These are phyloP conservation scores for Talaromyces sp. DNA, from an alignment of 2,329 filamentous ascomycete genomes.

Conservation along the genomic window DNA sequence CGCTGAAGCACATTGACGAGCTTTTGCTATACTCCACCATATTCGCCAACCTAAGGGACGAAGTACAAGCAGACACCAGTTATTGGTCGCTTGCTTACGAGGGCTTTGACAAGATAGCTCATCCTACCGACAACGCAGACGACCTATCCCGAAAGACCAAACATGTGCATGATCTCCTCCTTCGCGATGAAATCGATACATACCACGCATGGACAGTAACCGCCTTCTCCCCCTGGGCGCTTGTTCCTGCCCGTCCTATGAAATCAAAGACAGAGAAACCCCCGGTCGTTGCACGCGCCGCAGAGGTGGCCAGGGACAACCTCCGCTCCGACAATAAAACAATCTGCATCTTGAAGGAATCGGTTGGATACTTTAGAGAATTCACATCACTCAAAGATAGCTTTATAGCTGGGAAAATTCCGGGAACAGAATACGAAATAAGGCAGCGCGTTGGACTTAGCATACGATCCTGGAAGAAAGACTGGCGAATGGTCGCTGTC, in stretches of 20 bases:
- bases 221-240: slow-evolving; percentile 68
- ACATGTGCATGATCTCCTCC: slow-evolving; percentile 43
- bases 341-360: slow-evolving; percentile 59
- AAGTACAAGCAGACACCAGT: slow-evolving; percentile 50
- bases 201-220: slow-evolving; percentile 73
- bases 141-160: slow-evolving; percentile 38
- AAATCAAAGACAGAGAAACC: slow-evolving; percentile 42
- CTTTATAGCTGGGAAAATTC: slow-evolving; percentile 20
- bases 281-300: slow-evolving; percentile 52
- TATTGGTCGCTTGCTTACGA: slow-evolving; percentile 62
- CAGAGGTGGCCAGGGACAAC: slow-evolving; percentile 65
- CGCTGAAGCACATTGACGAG: slow-evolving; percentile 34
- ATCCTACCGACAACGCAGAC: slow-evolving; percentile 30
- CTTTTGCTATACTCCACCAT: slow-evolving; percentile 35
- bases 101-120: slow-evolving; percentile 50
- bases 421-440: slow-evolving; percentile 26
- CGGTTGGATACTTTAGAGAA: slow-evolving; percentile 55
- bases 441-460: slow-evolving; percentile 31
- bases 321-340: slow-evolving; percentile 75
- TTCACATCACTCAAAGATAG: slow-evolving; percentile 57
- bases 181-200: slow-evolving; percentile 58
- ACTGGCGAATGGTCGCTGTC: slow-evolving; percentile 36
- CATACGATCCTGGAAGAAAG: slow-evolving; percentile 30
- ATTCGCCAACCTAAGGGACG: slow-evolving; percentile 39
- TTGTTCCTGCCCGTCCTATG: slow-evolving; percentile 34